These are phyloP conservation scores for Triangularia setosa DNA, from an alignment of 2,329 filamentous ascomycete genomes.

Conservation along the genomic window DNA sequence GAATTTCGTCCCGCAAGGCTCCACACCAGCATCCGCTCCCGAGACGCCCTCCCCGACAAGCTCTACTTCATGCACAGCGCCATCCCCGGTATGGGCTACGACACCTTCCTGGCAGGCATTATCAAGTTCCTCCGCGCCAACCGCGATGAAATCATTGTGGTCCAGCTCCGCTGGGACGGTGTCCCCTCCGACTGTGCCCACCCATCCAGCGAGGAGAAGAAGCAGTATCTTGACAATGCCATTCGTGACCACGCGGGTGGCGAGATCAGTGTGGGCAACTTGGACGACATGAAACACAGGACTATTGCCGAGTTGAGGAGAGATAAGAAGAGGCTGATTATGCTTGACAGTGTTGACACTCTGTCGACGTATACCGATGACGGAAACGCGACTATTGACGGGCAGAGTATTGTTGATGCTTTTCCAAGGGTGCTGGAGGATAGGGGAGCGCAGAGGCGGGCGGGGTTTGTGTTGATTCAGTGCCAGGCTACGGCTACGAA, in stretches of 20 bases:
- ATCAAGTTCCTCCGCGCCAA: constrained; percentile 40
- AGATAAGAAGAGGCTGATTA: constrained; percentile 35
- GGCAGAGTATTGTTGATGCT: constrained; percentile 35
- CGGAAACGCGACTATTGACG: constrained; percentile 40
- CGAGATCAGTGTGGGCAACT: constrained; percentile 28
- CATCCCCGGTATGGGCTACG: constrained; percentile 48
- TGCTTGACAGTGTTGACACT: constrained; percentile 36
- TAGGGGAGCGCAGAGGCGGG: constrained; percentile 29
- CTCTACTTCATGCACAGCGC: constrained; percentile 49
- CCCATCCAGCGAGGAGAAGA: constrained; percentile 39
- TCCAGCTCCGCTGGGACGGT: constrained; percentile 49
- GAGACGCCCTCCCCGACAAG: constrained; percentile 38
- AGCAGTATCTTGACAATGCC: constrained; percentile 35
- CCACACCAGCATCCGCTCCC: constrained; percentile 37
- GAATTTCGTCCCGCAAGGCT: constrained; percentile 49
- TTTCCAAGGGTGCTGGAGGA: constrained; percentile 33
- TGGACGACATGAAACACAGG: constrained; percentile 33
- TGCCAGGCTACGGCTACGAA: constrained; percentile 51
- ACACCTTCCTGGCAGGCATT: constrained; percentile 38
- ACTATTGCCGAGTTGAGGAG: constrained; percentile 34
- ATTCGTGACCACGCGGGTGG: constrained; percentile 28
- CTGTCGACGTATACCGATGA: constrained; percentile 40
- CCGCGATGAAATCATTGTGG: constrained; percentile 43
- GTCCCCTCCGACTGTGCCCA: constrained; percentile 43
- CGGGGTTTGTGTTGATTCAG: constrained; percentile 41